Conservation (phyloP, 2,329 filamentous ascomycete species). For the Fusarium anthophilum region DNA sequence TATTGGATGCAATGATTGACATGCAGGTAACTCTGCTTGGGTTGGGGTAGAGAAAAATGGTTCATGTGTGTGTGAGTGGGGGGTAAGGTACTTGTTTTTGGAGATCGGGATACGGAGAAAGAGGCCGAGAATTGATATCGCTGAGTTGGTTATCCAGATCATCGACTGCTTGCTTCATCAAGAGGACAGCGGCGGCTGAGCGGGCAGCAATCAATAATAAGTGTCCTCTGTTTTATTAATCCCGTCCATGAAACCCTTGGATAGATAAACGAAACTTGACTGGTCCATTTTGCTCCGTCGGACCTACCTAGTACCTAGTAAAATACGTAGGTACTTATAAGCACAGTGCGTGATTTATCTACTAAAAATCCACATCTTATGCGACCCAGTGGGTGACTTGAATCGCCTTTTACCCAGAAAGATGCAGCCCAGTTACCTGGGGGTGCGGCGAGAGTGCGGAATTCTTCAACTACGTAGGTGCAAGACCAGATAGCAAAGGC, state of each 20-base stretch:
- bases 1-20: conserved; percentile 12
- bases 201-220: neutral
- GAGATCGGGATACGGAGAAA: neutral
- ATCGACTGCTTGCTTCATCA: neutral
- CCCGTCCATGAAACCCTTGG: neutral
- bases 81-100: neutral
- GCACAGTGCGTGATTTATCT: conserved; percentile 32
- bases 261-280: conserved; percentile 4
- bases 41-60: conserved; percentile 15
- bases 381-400: conserved; percentile 30
- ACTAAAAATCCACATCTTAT: conserved; percentile 30
- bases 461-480: neutral
- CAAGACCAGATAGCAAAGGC: neutral
- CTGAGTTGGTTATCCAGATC: neutral
- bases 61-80: conserved; percentile 24
- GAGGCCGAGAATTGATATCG: neutral
- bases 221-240: neutral
- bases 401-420: conserved; percentile 23
- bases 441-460: neutral
- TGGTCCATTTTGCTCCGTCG: conserved; percentile 13
- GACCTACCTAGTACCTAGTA: neutral
- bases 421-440: neutral
- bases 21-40: conserved; percentile 8
- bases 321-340: conserved; percentile 10
- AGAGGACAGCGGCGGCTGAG: neutral